Evolutionary conservation across 805 yeast genomes (phyloP), one percentile per base, ranked within the genome.

Genomic region (Kazachstania kunashirensis): DNA sequence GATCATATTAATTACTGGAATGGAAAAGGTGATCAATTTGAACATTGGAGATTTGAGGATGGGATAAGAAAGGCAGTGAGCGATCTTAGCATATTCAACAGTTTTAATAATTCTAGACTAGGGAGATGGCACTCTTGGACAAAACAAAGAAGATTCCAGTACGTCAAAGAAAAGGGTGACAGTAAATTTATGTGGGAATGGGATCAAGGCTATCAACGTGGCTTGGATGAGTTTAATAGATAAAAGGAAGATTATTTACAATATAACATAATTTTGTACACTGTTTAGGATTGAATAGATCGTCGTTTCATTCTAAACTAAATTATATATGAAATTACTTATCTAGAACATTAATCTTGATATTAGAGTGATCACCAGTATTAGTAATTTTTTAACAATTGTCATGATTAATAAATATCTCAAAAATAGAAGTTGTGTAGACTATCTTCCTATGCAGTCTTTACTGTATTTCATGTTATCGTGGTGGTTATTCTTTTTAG

Each of bases 191-290:
- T 76, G 36, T 89, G 96, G 95, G 95, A 83, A 58, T 89, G 84
- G 81, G 85, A 80, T 19, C 94, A 81, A 47, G 96, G 95, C 0
- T 86, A 74, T 50, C 73, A 72, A 34, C 70, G 71, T 32, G 96
- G 85, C 46, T 73, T 47, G 29, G 43, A 43, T 23, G 50, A 45
- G 31, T 54, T 48, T 32, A 53, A 48, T 31, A 31, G 26, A 27
- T 24, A 26, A 16, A 14, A 4, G 2, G 19, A 6, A 14, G 5
- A 21, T 21, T 21, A 21, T 21, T 21, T n/a, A n/a, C n/a, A n/a
- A n/a, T n/a, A n/a, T n/a, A n/a, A n/a, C n/a, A n/a, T n/a, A n/a
- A n/a, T n/a, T n/a, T n/a, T n/a, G n/a, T n/a, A n/a, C n/a, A n/a
- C n/a, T n/a, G n/a, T n/a, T n/a, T n/a, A n/a, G n/a, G n/a, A n/a